phyloP scores from a whole-genome alignment of 345 rosid genomes.

The Erysimum cheiranthoides region DNA sequence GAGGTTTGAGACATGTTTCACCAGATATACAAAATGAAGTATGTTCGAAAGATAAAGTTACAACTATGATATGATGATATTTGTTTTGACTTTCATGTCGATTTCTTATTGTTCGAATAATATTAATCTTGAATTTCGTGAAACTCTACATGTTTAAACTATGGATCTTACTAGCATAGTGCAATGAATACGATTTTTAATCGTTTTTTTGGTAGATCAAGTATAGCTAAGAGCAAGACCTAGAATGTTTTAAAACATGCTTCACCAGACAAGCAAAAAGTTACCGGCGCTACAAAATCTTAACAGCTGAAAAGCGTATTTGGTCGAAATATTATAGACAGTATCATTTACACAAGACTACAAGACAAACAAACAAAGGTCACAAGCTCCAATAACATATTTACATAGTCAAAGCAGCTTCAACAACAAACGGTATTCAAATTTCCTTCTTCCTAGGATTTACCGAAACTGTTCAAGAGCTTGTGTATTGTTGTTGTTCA shows the following conservation, averaged over 20 bases:
- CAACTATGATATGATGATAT: background rate
- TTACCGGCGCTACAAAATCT: background rate
- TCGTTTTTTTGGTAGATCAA: background rate
- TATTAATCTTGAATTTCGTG: background rate
- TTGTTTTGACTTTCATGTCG: background rate
- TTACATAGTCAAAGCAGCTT: constrained; percentile 28
- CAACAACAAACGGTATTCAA: constrained; percentile 17
- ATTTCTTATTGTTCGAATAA: background rate
- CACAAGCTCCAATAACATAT: constrained; percentile 18
- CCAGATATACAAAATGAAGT: background rate
- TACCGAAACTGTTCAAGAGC: constrained; percentile 35
- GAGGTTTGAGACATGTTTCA: constrained; percentile 9
- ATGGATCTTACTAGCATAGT: background rate
- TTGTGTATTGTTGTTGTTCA: constrained; percentile 48
- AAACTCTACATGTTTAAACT: background rate
- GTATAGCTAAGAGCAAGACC: background rate
- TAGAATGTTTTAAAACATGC: background rate
- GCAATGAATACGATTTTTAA: background rate
- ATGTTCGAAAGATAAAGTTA: constrained; percentile 1
- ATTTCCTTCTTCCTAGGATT: background rate
- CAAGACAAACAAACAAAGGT: constrained; percentile 22
- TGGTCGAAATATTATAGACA: constrained; percentile 9
- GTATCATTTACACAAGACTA: constrained; percentile 33
- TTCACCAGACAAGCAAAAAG: background rate
- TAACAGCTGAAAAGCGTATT: background rate